Conservation (phyloP, 148 eudicot genomes). For the Chenopodium album region DNA sequence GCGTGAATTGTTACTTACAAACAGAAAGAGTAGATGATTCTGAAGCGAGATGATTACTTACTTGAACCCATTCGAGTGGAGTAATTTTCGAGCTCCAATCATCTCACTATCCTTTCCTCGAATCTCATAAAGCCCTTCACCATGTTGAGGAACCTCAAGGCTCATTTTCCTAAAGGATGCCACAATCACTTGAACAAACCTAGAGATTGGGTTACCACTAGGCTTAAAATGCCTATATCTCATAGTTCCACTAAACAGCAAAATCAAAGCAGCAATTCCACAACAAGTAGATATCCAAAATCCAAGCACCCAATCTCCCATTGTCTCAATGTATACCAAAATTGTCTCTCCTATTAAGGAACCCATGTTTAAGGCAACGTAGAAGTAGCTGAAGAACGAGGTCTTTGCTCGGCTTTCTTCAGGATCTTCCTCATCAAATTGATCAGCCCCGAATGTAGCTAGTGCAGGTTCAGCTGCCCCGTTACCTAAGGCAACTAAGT, state of each 20-base stretch:
- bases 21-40: neutral
- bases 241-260: conserved; percentile 41
- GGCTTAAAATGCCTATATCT: conserved; percentile 57
- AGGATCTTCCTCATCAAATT: conserved; percentile 50
- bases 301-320: conserved; percentile 51
- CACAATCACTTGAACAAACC: conserved; percentile 49
- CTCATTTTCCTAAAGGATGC: conserved; percentile 46
- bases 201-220: conserved; percentile 48
- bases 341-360: conserved; percentile 56
- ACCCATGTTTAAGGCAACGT: conserved; percentile 49
- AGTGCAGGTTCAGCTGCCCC: conserved; percentile 50
- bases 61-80: conserved; percentile 47
- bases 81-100: conserved; percentile 36
- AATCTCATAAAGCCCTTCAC: conserved; percentile 39
- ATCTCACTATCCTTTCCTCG: conserved; percentile 37
- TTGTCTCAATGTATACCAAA: conserved; percentile 47
- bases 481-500: conserved; percentile 51
- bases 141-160: conserved; percentile 36
- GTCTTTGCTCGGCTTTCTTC: conserved; percentile 39
- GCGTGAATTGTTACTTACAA: neutral
- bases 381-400: conserved; percentile 54
- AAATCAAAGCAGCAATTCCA: conserved; percentile 45
- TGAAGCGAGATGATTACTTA: conserved; percentile 26
- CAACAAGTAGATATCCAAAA: conserved; percentile 50
- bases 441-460: conserved; percentile 58